Conservation (phyloP, 768 basidiomycete genomes). For the Leccinellum rugosiceps region DNA sequence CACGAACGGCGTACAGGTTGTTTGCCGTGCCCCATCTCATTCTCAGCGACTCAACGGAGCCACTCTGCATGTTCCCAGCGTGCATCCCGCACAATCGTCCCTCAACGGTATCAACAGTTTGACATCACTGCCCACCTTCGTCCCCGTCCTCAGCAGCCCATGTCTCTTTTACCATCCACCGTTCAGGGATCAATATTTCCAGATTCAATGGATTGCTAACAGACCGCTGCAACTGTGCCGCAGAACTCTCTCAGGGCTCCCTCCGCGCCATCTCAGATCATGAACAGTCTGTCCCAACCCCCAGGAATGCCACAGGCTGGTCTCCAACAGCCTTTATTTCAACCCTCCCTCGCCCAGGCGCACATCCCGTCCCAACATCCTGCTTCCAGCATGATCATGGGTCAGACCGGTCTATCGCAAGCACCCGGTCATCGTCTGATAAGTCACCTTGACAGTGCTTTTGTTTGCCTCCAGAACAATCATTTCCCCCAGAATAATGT, state of each 20-base stretch:
- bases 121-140: constrained; percentile 38
- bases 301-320: constrained; percentile 29
- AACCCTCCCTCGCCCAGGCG: constrained; percentile 32
- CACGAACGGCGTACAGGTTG: constrained; percentile 29
- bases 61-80: constrained; percentile 32
- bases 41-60: constrained; percentile 43
- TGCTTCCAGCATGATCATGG: constrained; percentile 28
- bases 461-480: constrained; percentile 39
- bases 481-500: constrained; percentile 32
- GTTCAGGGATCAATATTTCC: constrained; percentile 39
- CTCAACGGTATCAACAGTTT: constrained; percentile 37
- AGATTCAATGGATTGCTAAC: constrained; percentile 43
- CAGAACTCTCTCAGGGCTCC: constrained; percentile 42
- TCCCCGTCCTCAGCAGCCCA: constrained; percentile 35
- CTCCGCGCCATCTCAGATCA: constrained; percentile 45
- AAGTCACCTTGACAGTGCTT: constrained; percentile 47
- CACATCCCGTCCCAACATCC: constrained; percentile 29
- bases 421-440: constrained; percentile 34
- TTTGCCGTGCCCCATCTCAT: constrained; percentile 58
- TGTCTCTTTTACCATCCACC: constrained; percentile 29
- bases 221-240: constrained; percentile 37
- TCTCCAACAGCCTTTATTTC: constrained; percentile 31
- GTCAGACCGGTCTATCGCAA: constrained; percentile 31
- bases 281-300: constrained; percentile 42
- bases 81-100: constrained; percentile 35